phyloP scores from a whole-genome alignment of 768 basidiomycete genomes.

The Scleroderma citrinum region DNA sequence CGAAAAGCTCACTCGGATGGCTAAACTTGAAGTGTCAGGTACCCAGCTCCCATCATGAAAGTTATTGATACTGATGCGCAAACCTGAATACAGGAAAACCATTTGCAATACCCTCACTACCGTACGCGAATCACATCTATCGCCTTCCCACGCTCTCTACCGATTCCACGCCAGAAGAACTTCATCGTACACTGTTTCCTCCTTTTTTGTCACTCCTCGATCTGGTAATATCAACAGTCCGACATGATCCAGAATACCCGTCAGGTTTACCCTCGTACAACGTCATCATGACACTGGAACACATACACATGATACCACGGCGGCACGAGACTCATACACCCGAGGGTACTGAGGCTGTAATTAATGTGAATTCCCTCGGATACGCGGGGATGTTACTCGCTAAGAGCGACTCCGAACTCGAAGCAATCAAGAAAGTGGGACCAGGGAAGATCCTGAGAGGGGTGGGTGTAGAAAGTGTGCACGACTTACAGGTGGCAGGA shows the following conservation, averaged over 20 bases:
- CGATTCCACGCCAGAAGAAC: conserved; percentile 29
- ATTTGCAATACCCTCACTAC: conserved; percentile 58
- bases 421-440: conserved; percentile 58
- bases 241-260: conserved; percentile 60
- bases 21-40: conserved; percentile 58
- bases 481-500: conserved; percentile 58
- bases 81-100: conserved; percentile 62
- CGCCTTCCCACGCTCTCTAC: conserved; percentile 34
- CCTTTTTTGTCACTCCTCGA: conserved; percentile 74
- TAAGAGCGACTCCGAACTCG: conserved; percentile 73
- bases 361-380: conserved; percentile 83
- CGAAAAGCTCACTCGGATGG: conserved; percentile 57
- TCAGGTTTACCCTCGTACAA: conserved; percentile 74
- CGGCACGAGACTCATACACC: conserved; percentile 53
- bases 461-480: conserved; percentile 62
- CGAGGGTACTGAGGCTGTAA: conserved; percentile 43
- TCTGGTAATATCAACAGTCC: conserved; percentile 65
- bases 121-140: conserved; percentile 78
- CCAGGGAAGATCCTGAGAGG: conserved; percentile 55
- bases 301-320: conserved; percentile 84
- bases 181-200: conserved; percentile 47
- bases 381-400: conserved; percentile 88
- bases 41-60: conserved; percentile 5
- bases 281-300: conserved; percentile 72
- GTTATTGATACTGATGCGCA: not conserved